Evolutionary conservation across 257 asterid genomes (phyloP), one percentile per base, ranked within the genome.

Genomic region (Penstemon davidsonii): DNA sequence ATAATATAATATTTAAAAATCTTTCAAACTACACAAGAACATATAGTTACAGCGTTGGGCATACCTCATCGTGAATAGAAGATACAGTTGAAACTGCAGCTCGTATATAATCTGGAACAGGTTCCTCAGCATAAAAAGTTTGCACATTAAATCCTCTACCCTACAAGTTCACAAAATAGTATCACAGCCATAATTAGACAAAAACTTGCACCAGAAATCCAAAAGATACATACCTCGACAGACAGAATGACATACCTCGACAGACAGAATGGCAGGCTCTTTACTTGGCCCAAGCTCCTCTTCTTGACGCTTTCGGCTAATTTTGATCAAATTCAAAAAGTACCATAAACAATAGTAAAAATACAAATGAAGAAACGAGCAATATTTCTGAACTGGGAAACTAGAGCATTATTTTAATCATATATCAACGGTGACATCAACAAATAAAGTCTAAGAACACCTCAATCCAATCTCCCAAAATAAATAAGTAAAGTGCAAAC

Each of bases 111-210:
- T 90, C 95, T 58, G 96, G 76, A 72, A 80, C 96, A 51, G 99
- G 91, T 68, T 88, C 91, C 85, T 93, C 96, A 64, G 77, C 84
- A 73, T 93, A 90, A 75, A 63, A 84, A 53, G 81, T 74, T 72
- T 93, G 84, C 76, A 93, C 99, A 70, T 74, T 82, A 80, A 77
- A 93, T 81, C 96, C 99, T 71, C 99, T 83, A 36, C 99, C 99
- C 99, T 93, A 69, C 68, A 86, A 64, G 55, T 67, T 44, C 37
- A 55, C 63, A 40, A 69, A 11, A 40, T 37, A 62, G 25, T 47
- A 10, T 40, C 57, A 68, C 7, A 77, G 42, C 43, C 54, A 57
- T 6, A 15, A 61, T 67, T 37, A 39, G 37, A 8, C 25, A 13
- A 42, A 37, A 9, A 8, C 44, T 43, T 52, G 51, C 19, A 54